A percentile compares a stretch with the other conserved stretches of the same genome.
These are phyloP conservation scores for Eucalyptus cloeziana DNA, from an alignment of 345 rosid species.

Conservation along the genomic window DNA sequence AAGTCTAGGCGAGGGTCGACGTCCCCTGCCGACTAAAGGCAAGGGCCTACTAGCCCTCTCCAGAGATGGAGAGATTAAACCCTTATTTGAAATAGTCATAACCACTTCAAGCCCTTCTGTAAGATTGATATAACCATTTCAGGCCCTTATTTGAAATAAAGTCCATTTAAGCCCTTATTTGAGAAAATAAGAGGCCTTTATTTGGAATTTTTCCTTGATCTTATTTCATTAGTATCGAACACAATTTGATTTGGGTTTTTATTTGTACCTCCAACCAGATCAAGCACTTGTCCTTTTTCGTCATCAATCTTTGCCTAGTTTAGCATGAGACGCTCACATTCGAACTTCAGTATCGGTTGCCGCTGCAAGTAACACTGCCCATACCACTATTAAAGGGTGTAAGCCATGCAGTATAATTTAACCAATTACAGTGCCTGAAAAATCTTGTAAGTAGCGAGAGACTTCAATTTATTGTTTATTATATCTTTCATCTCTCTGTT, in stretches of 20 bases:
- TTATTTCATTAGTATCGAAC: not conserved
- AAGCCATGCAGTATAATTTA: conserved; percentile 42
- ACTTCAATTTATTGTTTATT: not conserved
- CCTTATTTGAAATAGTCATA: no score
- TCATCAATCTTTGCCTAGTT: conserved; percentile 46
- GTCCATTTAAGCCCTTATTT: no score
- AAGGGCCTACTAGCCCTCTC: no score
- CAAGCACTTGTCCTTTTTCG: conserved; percentile 36
- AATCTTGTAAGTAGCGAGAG: conserved; percentile 20
- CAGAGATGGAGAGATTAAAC: no score
- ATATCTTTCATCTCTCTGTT: not conserved
- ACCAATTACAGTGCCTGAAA: conserved; percentile 27
- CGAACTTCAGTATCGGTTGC: conserved; percentile 42
- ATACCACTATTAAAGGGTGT: conserved; percentile 20
- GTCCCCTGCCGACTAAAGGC: no score
- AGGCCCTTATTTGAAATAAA: no score
- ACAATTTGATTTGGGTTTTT: no score
- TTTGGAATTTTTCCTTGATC: no score
- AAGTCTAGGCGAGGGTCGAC: no score
- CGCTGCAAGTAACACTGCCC: conserved; percentile 61
- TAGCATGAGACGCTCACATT: conserved; percentile 53
- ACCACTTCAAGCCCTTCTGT: no score
- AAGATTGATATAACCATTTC: no score
- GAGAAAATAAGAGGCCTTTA: no score
- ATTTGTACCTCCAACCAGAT: not conserved